Conservation (phyloP, 805 yeast genomes). For the Diddensiella caesifluorescens region DNA sequence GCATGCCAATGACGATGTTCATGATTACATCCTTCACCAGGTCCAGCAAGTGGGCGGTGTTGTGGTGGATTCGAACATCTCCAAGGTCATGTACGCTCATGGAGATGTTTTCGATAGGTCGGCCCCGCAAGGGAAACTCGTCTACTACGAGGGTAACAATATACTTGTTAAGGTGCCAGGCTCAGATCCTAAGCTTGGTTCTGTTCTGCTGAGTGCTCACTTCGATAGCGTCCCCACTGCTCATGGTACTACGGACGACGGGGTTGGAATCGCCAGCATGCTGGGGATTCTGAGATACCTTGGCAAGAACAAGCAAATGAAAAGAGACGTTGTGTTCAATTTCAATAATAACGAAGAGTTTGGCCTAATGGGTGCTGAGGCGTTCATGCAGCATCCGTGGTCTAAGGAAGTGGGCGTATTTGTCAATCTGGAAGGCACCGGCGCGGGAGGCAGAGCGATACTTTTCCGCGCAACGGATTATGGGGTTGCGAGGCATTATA, state of each 20-base stretch:
- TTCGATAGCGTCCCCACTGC: slow-evolving; percentile 86
- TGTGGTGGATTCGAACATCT: slow-evolving; percentile 36
- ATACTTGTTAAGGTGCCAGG: slow-evolving; percentile 75
- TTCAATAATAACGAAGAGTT: slow-evolving; percentile 89
- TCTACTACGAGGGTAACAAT: slow-evolving; percentile 81
- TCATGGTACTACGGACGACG: slow-evolving; percentile 88
- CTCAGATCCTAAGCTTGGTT: slow-evolving; percentile 49
- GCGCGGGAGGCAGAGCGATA: slow-evolving; percentile 82
- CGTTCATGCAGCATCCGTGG: slow-evolving; percentile 73
- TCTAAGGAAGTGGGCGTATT: slow-evolving; percentile 49
- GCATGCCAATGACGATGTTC: slow-evolving; percentile 68
- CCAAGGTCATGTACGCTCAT: slow-evolving; percentile 45
- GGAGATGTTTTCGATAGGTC: slow-evolving; percentile 40
- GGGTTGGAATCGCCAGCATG: slow-evolving; percentile 79
- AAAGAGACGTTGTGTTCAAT: slow-evolving; percentile 70
- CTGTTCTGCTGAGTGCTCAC: slow-evolving; percentile 76
- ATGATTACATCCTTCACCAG: slow-evolving; percentile 52
- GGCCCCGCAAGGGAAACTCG: slow-evolving; percentile 40
- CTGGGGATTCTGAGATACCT: slow-evolving; percentile 59
- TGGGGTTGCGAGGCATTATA: slow-evolving; percentile 57
- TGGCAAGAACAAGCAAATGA: slow-evolving; percentile 44
- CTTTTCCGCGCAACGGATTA: slow-evolving; percentile 79
- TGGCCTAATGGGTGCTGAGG: slow-evolving; percentile 75
- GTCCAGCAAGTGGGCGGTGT: slow-evolving; percentile 35
- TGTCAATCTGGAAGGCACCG: slow-evolving; percentile 86